phyloP scores from a whole-genome alignment of 148 eudicot species.

The Cornus kousa region DNA sequence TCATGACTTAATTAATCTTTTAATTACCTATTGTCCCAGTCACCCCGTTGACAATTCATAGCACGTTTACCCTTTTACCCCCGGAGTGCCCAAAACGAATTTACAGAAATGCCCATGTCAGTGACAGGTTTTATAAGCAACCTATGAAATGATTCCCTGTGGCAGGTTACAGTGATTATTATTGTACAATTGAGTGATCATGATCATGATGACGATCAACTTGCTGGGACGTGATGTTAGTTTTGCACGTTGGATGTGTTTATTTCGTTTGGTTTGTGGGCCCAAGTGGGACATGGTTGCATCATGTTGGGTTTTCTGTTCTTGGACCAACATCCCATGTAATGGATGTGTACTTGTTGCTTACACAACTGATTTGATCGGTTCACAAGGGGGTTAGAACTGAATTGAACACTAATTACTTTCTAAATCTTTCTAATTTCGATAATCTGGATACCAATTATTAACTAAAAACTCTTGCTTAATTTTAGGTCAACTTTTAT shows the following conservation, averaged over 20 bases:
- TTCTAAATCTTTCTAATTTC: too few species aligned
- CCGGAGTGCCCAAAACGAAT: neutral
- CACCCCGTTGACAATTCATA: too few species aligned
- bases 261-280: neutral
- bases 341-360: too few species aligned
- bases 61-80: neutral
- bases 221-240: too few species aligned
- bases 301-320: neutral
- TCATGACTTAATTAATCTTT: neutral
- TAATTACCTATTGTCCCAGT: neutral
- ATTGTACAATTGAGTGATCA: neutral
- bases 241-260: neutral
- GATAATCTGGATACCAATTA: too few species aligned
- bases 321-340: neutral
- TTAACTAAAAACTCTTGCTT: too few species aligned
- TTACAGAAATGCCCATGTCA: too few species aligned
- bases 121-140: neutral
- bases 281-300: neutral
- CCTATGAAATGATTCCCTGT: neutral
- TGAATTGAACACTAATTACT: too few species aligned
- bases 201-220: neutral
- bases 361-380: constrained; percentile 15
- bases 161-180: neutral
- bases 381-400: constrained; percentile 6
- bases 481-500: too few species aligned